Conservation (phyloP, 495 filamentous ascomycete species). For the Penicillium tannophilum region DNA sequence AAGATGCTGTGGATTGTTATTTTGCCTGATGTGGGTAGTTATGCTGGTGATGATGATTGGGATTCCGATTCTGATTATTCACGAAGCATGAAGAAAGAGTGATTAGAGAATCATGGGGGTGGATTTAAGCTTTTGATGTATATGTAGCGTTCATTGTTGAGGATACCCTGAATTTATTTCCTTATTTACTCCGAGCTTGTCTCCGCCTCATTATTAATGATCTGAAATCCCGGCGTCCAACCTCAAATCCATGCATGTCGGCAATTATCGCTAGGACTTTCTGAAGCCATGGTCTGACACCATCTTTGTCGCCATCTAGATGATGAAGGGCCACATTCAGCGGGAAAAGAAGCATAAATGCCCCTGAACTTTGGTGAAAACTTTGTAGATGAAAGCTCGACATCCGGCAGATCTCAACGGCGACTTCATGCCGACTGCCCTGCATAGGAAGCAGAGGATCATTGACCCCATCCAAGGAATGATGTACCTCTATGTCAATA, state of each 20-base stretch:
- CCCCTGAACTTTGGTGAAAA: slow-evolving; percentile 18
- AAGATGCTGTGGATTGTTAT: slow-evolving; percentile 24
- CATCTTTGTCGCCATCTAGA: slow-evolving; percentile 9
- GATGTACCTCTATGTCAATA: slow-evolving; percentile 3
- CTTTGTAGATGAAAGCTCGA: slow-evolving; percentile 18
- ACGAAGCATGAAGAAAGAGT: not conserved
- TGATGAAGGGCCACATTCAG: slow-evolving; percentile 21
- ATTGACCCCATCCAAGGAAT: not conserved
- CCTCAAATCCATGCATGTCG: slow-evolving; percentile 23
- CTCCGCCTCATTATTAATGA: not conserved
- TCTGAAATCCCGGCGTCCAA: slow-evolving; percentile 19
- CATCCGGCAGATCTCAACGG: slow-evolving; percentile 26
- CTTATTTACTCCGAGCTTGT: not conserved
- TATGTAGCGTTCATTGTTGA: not conserved
- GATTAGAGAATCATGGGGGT: not conserved
- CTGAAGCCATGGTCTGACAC: slow-evolving; percentile 16
- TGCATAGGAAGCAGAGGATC: slow-evolving; percentile 26
- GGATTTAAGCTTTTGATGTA: not conserved
- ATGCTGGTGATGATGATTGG: slow-evolving; percentile 16
- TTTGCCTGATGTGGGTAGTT: not conserved
- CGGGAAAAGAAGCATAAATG: slow-evolving; percentile 23
- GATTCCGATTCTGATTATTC: slow-evolving; percentile 3
- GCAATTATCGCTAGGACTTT: slow-evolving; percentile 19
- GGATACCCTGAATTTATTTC: not conserved
- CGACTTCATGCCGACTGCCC: slow-evolving; percentile 20